Percentiles rank a stretch among this genome's conserved stretches.
These are phyloP conservation scores for Termitomyces sp. DNA, from an alignment of 768 basidiomycete species.

Conservation along the genomic window DNA sequence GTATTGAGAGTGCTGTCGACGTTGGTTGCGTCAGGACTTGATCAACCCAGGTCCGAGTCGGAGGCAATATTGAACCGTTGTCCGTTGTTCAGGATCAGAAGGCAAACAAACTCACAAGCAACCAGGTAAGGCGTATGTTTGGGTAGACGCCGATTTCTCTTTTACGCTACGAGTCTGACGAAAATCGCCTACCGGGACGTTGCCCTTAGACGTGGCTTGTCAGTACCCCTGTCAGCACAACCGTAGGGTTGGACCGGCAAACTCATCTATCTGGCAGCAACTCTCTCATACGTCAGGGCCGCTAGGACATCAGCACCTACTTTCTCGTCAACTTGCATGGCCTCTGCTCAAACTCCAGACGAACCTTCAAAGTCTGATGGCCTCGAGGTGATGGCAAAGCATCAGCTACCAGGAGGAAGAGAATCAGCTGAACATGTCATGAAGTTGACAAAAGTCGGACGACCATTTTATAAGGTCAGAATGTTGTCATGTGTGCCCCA, in stretches of 20 bases:
- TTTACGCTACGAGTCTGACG: background rate
- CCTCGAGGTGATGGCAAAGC: background rate
- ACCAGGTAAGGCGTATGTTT: background rate
- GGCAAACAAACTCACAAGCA: background rate
- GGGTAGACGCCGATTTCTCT: background rate
- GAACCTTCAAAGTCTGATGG: background rate
- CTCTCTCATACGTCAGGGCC: background rate
- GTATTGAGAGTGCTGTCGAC: background rate
- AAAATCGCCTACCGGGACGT: background rate
- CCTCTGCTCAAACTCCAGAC: background rate
- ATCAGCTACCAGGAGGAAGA: background rate
- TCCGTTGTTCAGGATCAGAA: background rate
- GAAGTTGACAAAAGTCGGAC: conserved; percentile 9
- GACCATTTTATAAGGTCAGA: conserved; percentile 12
- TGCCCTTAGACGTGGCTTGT: conserved; percentile 1
- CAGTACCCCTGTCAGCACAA: conserved; percentile 5
- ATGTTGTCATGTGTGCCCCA: background rate
- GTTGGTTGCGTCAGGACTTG: background rate
- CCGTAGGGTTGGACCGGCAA: too few species aligned
- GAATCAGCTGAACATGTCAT: conserved; percentile 4
- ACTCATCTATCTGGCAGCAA: conserved; percentile 7
- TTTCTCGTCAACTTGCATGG: background rate
- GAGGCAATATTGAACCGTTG: background rate
- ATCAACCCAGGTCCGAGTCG: background rate
- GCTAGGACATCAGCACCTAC: background rate